Evolutionary conservation across 192 early-diverging fungal species (phyloP), one percentile per base, ranked within the genome.

Genomic region (Mortierella claussenii): DNA sequence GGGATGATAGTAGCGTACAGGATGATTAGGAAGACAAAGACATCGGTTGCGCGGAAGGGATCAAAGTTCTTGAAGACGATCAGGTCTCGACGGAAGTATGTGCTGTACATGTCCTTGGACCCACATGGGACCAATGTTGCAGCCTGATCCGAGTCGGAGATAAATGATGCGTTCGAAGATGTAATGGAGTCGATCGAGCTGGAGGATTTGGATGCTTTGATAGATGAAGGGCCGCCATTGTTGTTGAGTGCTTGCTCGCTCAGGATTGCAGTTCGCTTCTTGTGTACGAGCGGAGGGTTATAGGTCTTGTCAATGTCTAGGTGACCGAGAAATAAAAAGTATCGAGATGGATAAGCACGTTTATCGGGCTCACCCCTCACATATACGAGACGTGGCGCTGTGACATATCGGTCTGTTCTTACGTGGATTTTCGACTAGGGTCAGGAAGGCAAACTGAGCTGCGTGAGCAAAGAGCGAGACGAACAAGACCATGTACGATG

Each of bases 11-110:
- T 76, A 1, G 93, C 91, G 68, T 97, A 94, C 26, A 84, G 28
- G 59, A 89, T 85, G 40, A 97, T 85, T 36, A 94, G 78, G 33
- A 91, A 68, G 6, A 92, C 90, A 46, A 93, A 87, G 42, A 96
- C 65, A 60, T 98, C 95, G 13, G 92, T 90, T 4, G 90, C 87
- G 30, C 96, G 87, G 58, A 95, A 94, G 43, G 87, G 67, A 64
- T 98, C 96, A 85, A 98, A 89, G 78, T 97, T 96, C 44, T 92
- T 90, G 73, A 98, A 92, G 4, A 95, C 86, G 46, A 96, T 90
- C 52, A 98, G 75, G 69, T 97, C 97, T 31, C 90, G 87, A 9
- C 83, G 81, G 82, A 94, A 96, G 65, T 90, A 93, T 3, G 83
- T 75, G 45, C 34, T 75, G 44, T 75, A 75, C 70, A 75, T 75